Evolutionary conservation across 2,329 filamentous ascomycete species (phyloP).

Genomic region (Magnaporthales sp.): DNA sequence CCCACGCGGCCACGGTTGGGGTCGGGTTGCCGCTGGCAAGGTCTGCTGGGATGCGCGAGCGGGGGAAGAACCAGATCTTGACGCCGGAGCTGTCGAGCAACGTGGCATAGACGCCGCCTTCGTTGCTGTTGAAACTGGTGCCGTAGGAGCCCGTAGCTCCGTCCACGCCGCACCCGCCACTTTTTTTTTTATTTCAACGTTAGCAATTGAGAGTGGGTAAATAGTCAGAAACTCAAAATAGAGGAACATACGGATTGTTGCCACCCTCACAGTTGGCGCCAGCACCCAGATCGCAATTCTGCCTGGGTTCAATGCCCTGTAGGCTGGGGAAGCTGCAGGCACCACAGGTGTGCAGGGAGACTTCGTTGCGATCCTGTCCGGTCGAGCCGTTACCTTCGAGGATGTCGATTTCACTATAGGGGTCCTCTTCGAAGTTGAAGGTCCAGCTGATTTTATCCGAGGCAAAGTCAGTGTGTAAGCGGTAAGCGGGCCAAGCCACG

Average conservation of each 20-base stretch:
- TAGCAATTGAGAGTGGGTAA: no score
- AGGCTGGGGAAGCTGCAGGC: conserved; percentile 29
- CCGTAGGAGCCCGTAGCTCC: conserved; percentile 24
- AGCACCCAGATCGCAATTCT: conserved; percentile 13
- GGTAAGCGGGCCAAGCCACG: no score
- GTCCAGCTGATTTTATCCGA: conserved; percentile 11
- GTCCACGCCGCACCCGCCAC: conserved; percentile 14
- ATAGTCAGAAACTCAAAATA: not conserved
- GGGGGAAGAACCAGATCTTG: conserved; percentile 36
- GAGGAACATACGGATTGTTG: conserved; percentile 10
- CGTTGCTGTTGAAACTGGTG: conserved; percentile 38
- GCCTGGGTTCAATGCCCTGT: conserved; percentile 10
- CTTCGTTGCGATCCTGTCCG: conserved; percentile 28
- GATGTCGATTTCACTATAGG: conserved; percentile 43
- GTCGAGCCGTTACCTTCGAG: conserved; percentile 39
- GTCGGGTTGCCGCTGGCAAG: conserved; percentile 22
- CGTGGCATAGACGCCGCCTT: conserved; percentile 32
- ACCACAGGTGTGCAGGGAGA: conserved; percentile 38
- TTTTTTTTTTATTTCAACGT: not conserved
- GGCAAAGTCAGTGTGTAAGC: not conserved
- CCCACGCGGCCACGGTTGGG: conserved; percentile 31
- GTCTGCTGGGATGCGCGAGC: conserved; percentile 27
- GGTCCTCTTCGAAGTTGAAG: conserved; percentile 32
- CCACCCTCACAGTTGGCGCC: conserved; percentile 8
- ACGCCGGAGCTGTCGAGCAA: conserved; percentile 30